Conservation (phyloP, 176 grass and related monocot genomes). For the Olyra latifolia region DNA sequence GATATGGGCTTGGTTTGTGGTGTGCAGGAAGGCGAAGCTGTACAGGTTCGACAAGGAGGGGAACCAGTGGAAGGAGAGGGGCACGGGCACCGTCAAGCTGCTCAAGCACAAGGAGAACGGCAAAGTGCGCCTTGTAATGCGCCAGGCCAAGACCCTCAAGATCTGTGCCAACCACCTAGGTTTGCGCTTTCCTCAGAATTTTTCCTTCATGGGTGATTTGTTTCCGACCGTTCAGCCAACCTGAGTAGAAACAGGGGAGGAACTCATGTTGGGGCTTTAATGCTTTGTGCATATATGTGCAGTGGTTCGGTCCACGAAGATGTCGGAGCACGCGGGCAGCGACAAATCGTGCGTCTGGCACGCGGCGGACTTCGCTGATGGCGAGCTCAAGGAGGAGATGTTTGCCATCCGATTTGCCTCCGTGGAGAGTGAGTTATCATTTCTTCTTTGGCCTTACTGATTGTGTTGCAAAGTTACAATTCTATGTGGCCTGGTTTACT, state of each 20-base stretch:
- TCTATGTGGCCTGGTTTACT: neutral
- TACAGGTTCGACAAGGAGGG: slow-evolving; percentile 68
- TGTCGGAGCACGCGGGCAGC: slow-evolving; percentile 78
- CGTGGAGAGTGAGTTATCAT: slow-evolving; percentile 61
- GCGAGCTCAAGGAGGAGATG: slow-evolving; percentile 80
- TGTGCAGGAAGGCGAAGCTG: slow-evolving; percentile 61
- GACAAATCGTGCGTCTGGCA: slow-evolving; percentile 90
- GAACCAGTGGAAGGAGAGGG: slow-evolving; percentile 74
- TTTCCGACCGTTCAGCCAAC: neutral
- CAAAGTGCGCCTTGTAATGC: slow-evolving; percentile 81
- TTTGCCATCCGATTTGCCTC: slow-evolving; percentile 84
- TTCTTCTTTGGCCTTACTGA: neutral
- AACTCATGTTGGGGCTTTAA: neutral
- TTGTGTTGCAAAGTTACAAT: neutral
- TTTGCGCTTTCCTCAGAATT: neutral
- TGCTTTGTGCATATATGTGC: slow-evolving; percentile 4
- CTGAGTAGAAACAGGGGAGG: neutral
- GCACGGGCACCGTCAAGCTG: slow-evolving; percentile 63
- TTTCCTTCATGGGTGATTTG: neutral
- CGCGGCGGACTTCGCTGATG: slow-evolving; percentile 73
- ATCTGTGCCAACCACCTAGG: slow-evolving; percentile 70
- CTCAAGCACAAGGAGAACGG: slow-evolving; percentile 63
- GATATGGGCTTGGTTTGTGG: neutral
- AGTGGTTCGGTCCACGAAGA: slow-evolving; percentile 67
- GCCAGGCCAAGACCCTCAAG: slow-evolving; percentile 64